Base-by-base conservation (phyloP, 2,329 filamentous ascomycete species). In the Aspergillus sclerotialis region DNA sequence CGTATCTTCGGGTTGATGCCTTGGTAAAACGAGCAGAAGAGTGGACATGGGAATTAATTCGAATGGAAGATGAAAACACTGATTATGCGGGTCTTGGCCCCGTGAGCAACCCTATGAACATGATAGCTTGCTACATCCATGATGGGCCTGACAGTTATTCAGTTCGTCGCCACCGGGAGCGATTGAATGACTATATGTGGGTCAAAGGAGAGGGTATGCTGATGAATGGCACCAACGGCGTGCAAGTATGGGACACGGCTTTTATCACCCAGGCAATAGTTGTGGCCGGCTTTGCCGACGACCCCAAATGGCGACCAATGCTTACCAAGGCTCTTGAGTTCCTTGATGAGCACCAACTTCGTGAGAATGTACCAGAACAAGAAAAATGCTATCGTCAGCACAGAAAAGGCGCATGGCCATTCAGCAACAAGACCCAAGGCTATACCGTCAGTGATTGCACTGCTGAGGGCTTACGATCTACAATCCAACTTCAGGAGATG, bases 381-480 rank as follows among this genome's bases (percentile, higher is more conserved):
- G 78, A 80, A 5, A 72, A 76, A 28, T 92, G 85, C 54, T 98
- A 98, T 58, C 82, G 92, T 13, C 90, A 96, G 55, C 79, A 82
- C 40, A 77, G 90, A 28, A 94, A 94, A 61, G 92, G 92, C 1
- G 92, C 84, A 0, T 98, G 92, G 92, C 85, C 85, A 0, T 98
- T 98, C 58, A 95, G 88, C 63, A 98, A 82, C 51, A 83, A 79
- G 50, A 80, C 82, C 24, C 92, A 98, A 62, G 92, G 92, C 28
- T 98, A 98, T 56, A 88, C 84, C 0, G 92, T 98, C 25, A 93
- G 84, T 46, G 92, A 98, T 61, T 96, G 90, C 58, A 86, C 93
- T 2, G 84, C 89, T 0, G 92, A 98, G 65, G 89, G 82, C 2
- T 65, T 98, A 26, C 94, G 95, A 54, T 77, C 85, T 0, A 81